A percentile compares a stretch with the other conserved stretches of the same genome.
These are phyloP conservation scores for Penicillium turbatum DNA, from an alignment of 495 filamentous ascomycete species.

Conservation along the genomic window DNA sequence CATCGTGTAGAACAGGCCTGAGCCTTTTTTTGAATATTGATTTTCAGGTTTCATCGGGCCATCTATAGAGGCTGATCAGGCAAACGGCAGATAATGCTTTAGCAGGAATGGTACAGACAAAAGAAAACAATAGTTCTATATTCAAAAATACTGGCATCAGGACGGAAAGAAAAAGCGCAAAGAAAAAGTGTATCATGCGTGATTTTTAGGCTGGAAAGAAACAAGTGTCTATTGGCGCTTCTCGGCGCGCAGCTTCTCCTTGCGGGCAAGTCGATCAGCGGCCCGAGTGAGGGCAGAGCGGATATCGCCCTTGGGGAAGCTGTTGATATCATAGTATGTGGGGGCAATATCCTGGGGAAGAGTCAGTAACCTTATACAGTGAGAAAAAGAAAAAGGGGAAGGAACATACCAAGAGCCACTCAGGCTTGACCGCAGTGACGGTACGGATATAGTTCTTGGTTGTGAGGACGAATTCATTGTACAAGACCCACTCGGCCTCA, in stretches of 20 bases:
- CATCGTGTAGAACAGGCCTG: not conserved
- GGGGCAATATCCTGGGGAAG: constrained; percentile 74
- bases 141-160: not conserved
- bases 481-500: constrained; percentile 94
- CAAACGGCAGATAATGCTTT: not conserved
- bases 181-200: constrained; percentile 15
- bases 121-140: constrained; percentile 4
- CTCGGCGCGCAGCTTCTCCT: constrained; percentile 57
- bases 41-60: not conserved
- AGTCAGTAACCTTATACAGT: constrained; percentile 18
- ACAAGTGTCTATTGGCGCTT: constrained; percentile 29
- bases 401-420: constrained; percentile 80
- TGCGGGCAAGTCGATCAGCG: constrained; percentile 69
- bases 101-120: not conserved
- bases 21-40: not conserved
- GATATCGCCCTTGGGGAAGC: constrained; percentile 82
- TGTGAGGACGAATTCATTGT: constrained; percentile 98
- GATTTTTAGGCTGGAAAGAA: constrained; percentile 10
- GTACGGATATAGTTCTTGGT: constrained; percentile 84
- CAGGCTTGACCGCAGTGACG: constrained; percentile 56
- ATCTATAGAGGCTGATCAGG: not conserved
- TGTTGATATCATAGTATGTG: constrained; percentile 81
- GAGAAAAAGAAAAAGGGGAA: not conserved
- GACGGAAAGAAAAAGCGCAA: not conserved
- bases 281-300: constrained; percentile 69